Conservation (phyloP, 169 alveolate species). For the Plasmodium berghei region DNA sequence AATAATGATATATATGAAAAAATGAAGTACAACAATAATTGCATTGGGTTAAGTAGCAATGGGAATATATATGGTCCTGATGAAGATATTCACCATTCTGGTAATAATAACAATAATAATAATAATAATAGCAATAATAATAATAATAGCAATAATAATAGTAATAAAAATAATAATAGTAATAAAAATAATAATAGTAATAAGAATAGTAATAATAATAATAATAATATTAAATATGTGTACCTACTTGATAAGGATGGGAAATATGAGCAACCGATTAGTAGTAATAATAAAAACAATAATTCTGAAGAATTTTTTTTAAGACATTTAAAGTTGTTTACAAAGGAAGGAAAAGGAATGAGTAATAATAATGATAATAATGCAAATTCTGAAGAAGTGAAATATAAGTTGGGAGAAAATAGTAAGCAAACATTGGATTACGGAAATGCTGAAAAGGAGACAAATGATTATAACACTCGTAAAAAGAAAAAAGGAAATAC, state of each 20-base stretch:
- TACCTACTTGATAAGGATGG: neutral
- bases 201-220: neutral
- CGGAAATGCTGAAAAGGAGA: slow-evolving; percentile 30
- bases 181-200: neutral
- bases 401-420: neutral
- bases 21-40: too few species aligned
- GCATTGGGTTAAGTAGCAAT: neutral
- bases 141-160: neutral
- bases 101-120: neutral
- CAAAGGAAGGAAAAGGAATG: slow-evolving; percentile 1
- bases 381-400: neutral
- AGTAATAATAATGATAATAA: neutral
- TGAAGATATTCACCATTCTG: neutral
- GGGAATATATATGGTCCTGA: neutral
- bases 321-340: neutral
- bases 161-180: neutral
- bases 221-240: neutral
- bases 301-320: neutral
- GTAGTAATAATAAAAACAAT: neutral
- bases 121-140: neutral
- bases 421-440: slow-evolving; percentile 7
- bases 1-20: neutral
- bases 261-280: neutral
- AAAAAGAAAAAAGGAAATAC: slow-evolving; percentile 33
- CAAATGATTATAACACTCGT: slow-evolving; percentile 39